These are phyloP conservation scores for Microsporum audouinii DNA, from an alignment of 2,329 filamentous ascomycete species.

Conservation along the genomic window DNA sequence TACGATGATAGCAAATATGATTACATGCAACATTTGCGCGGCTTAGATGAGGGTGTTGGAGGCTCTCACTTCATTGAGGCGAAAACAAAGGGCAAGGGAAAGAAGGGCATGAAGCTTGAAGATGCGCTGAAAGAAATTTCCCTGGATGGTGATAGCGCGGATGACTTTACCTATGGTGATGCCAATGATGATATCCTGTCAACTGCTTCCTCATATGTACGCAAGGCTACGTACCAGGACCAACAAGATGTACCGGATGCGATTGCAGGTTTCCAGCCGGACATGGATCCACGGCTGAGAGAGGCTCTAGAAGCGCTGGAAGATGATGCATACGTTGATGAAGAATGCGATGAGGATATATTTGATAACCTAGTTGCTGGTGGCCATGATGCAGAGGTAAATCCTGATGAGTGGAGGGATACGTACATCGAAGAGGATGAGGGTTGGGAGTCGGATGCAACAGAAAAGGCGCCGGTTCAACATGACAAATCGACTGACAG, in stretches of 20 bases:
- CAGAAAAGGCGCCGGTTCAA: slow-evolving; percentile 57
- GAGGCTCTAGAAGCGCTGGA: slow-evolving; percentile 90
- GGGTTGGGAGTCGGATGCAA: slow-evolving; percentile 92
- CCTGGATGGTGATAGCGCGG: slow-evolving; percentile 34
- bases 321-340: slow-evolving; percentile 85
- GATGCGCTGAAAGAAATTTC: slow-evolving; percentile 59
- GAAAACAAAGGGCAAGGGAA: slow-evolving; percentile 50
- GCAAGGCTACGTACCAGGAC: slow-evolving; percentile 70
- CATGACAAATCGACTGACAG: slow-evolving; percentile 11
- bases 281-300: slow-evolving; percentile 88
- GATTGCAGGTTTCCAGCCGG: slow-evolving; percentile 86
- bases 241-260: slow-evolving; percentile 88
- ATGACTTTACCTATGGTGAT: slow-evolving; percentile 13
- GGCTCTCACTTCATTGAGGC: slow-evolving; percentile 75
- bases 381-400: slow-evolving; percentile 54
- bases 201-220: slow-evolving; percentile 60
- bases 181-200: slow-evolving; percentile 22
- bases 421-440: slow-evolving; percentile 48
- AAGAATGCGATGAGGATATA: slow-evolving; percentile 66
- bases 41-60: slow-evolving; percentile 59
- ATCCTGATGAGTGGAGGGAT: slow-evolving; percentile 68
- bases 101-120: slow-evolving; percentile 60
- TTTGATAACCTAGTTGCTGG: slow-evolving; percentile 63
- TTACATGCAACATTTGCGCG: slow-evolving; percentile 98
- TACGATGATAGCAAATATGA: slow-evolving; percentile 94